Base-by-base conservation (phyloP, 2,329 filamentous ascomycete species). In the Phyllosticta paracitricarpa region DNA sequence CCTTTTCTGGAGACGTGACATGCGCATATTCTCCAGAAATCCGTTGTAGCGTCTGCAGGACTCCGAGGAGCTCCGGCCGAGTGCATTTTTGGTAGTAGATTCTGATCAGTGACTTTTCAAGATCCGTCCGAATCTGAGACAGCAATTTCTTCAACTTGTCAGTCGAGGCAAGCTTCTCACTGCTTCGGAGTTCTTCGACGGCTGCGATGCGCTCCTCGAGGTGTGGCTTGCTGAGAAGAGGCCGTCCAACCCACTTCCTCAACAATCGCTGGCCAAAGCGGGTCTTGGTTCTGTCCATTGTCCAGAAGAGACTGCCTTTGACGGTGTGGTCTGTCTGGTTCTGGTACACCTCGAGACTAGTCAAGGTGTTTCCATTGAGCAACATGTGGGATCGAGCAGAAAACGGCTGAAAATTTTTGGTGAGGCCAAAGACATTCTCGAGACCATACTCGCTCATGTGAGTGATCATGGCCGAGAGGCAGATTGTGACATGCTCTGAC, bases 41-140 rank as follows among this genome's bases (percentile, higher is more conserved):
- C 62, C 80, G 83, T 68, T 96, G 91, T 62, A 99, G 79, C 0
- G 89, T 89, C 72, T 97, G 92, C 1, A 99, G 79, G 4, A 95
- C 87, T 0, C 84, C 84, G 2, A 97, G 80, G 3, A 99, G 84
- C 73, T 99, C 94, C 0, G 92, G 88, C 0, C 94, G 86, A 0
- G 89, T 89, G 73, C 92, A 97, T 76, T 96, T 97, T 57, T 92
- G 91, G 74, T 99, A 99, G 78, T 97, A 99, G 63, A 99, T 96
- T 54, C 94, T 85, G 68, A 97, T 92, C 54, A 99, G 79, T 64
- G 89, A 94, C 67, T 94, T 91, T 75, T 99, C 94, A 5, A 99
- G 83, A 70, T 99, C 94, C 5, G 83, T 85, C 70, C 82, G 90
- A 64, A 88, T 86, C 63, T 82, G 87, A 26, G 81, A 78, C 1